These are phyloP conservation scores for Gremmenia infestans DNA, from an alignment of 2,329 filamentous ascomycete species.

Conservation along the genomic window DNA sequence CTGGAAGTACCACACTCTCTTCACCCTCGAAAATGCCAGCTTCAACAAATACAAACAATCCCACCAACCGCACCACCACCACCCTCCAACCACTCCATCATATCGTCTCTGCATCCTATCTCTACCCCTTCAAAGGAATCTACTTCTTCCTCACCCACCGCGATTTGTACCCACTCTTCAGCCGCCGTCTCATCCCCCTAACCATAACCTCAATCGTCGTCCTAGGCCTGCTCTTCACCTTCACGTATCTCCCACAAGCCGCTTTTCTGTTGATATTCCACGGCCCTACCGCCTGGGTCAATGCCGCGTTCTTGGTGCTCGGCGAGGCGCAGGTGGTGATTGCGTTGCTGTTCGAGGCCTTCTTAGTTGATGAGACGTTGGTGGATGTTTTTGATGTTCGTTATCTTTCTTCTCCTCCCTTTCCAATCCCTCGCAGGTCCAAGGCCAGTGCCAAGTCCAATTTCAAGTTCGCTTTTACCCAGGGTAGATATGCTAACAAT, in stretches of 20 bases:
- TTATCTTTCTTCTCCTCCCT: background rate
- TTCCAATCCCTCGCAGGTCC: background rate
- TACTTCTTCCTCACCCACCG: slow-evolving; percentile 74
- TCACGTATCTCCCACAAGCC: slow-evolving; percentile 83
- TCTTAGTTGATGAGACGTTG: slow-evolving; percentile 73
- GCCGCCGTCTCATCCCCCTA: slow-evolving; percentile 72
- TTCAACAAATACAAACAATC: no score
- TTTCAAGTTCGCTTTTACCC: background rate
- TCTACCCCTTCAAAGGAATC: slow-evolving; percentile 65
- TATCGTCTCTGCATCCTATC: slow-evolving; percentile 30
- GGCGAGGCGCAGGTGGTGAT: slow-evolving; percentile 51
- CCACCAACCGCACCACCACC: no score
- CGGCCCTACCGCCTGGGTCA: slow-evolving; percentile 81
- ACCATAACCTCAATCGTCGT: slow-evolving; percentile 78
- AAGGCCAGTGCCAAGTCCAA: no score
- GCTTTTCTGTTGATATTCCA: slow-evolving; percentile 89
- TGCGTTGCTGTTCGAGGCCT: slow-evolving; percentile 63
- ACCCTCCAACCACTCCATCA: slow-evolving; percentile 19
- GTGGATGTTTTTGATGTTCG: slow-evolving; percentile 78
- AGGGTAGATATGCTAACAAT: background rate
- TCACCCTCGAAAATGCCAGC: no score
- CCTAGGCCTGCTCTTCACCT: slow-evolving; percentile 80
- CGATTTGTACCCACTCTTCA: slow-evolving; percentile 78
- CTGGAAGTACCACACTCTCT: no score
- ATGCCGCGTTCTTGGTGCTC: slow-evolving; percentile 81